Evolutionary conservation across 2,329 filamentous ascomycete genomes (phyloP).

Genomic region (Fusarium sacchari): DNA sequence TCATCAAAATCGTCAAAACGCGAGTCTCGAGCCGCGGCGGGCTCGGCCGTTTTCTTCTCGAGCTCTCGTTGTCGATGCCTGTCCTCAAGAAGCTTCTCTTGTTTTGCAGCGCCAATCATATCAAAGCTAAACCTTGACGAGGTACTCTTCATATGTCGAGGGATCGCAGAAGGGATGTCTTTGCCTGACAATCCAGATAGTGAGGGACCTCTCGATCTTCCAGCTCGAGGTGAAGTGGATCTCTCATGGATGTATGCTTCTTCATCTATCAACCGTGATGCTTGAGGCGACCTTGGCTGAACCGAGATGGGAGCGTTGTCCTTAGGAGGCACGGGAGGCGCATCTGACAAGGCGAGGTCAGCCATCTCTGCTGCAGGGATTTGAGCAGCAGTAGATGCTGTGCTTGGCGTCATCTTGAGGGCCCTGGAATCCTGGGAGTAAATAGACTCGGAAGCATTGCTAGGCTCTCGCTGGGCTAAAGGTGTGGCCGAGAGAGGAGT

Average conservation of each 20-base stretch:
- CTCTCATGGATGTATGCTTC: constrained; percentile 30
- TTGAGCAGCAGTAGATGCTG: constrained; percentile 37
- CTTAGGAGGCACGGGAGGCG: constrained; percentile 54
- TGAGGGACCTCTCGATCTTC: constrained; percentile 64
- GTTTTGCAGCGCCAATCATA: constrained; percentile 75
- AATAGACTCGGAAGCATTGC: constrained; percentile 48
- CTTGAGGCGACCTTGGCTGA: constrained; percentile 38
- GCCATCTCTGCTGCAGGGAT: constrained; percentile 8
- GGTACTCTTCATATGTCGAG: constrained; percentile 77
- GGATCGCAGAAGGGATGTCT: constrained; percentile 60
- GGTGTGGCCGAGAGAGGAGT: constrained; percentile 24
- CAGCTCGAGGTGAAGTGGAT: constrained; percentile 44
- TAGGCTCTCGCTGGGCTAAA: constrained; percentile 41
- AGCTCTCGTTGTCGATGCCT: constrained; percentile 74
- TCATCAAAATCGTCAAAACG: constrained; percentile 71
- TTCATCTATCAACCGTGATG: constrained; percentile 38
- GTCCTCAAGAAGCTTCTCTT: constrained; percentile 77
- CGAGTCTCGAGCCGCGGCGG: constrained; percentile 58
- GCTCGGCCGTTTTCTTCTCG: constrained; percentile 62
- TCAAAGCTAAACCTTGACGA: constrained; percentile 86
- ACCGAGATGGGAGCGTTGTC: constrained; percentile 44
- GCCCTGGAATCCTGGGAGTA: constrained; percentile 42
- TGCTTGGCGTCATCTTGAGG: constrained; percentile 42
- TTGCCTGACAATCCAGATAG: constrained; percentile 59
- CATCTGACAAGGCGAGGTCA: constrained; percentile 19